These are phyloP conservation scores for Microbotryum silenes-acaulis DNA, from an alignment of 1,284 basidiomycete genomes.

Conservation along the genomic window DNA sequence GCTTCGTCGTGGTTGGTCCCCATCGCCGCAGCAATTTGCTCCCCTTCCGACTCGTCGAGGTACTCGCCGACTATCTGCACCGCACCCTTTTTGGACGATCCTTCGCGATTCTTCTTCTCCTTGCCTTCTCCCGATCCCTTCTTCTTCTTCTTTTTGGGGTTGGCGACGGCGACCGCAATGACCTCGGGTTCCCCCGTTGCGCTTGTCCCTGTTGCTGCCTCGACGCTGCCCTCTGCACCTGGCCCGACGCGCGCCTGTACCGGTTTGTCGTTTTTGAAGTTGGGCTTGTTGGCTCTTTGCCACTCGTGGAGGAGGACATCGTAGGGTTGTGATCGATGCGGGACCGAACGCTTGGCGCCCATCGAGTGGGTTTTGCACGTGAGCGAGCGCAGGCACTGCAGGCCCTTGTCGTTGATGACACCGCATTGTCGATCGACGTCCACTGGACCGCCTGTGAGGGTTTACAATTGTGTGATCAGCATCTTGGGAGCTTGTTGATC, in stretches of 20 bases:
- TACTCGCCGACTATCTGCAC: slow-evolving; percentile 11
- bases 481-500: slow-evolving; percentile 2
- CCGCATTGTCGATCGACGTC: slow-evolving; percentile 92
- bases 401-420: slow-evolving; percentile 90
- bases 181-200: slow-evolving; percentile 48
- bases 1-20: slow-evolving; percentile 11
- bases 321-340: slow-evolving; percentile 74
- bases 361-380: slow-evolving; percentile 98
- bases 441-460: slow-evolving; percentile 53
- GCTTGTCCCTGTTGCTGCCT: slow-evolving; percentile 24
- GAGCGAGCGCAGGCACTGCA: slow-evolving; percentile 90
- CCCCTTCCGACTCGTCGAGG: slow-evolving; percentile 20
- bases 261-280: slow-evolving; percentile 55
- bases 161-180: slow-evolving; percentile 39
- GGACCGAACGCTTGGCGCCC: slow-evolving; percentile 88
- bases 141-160: slow-evolving; percentile 6
- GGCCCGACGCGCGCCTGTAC: slow-evolving; percentile 5
- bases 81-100: background rate
- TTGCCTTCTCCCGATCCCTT: background rate
- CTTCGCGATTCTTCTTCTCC: background rate
- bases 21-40: slow-evolving; percentile 8
- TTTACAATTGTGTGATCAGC: background rate
- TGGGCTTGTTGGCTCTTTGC: slow-evolving; percentile 85
- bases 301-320: slow-evolving; percentile 85
- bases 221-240: slow-evolving; percentile 9